Conservation (phyloP, 2,329 filamentous ascomycete species). For the Monilinia laxa region DNA sequence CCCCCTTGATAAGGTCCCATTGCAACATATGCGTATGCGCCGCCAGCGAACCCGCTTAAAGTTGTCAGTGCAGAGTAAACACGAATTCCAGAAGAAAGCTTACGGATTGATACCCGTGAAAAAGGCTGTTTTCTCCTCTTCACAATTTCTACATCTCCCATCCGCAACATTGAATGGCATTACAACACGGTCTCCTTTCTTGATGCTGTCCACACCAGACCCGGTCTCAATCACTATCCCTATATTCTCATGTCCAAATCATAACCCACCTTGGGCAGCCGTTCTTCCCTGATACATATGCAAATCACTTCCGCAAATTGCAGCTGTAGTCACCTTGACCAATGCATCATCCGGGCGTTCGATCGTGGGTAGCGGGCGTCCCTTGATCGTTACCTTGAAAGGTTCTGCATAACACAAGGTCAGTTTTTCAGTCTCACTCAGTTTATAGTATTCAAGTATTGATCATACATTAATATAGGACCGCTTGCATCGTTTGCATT, state of each 20-base stretch:
- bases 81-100: not conserved
- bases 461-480: constrained; percentile 21
- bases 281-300: constrained; percentile 67
- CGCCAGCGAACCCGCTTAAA: constrained; percentile 53
- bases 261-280: constrained; percentile 59
- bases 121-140: constrained; percentile 71
- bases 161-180: constrained; percentile 81
- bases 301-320: constrained; percentile 35
- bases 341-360: constrained; percentile 49
- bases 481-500: constrained; percentile 20
- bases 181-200: constrained; percentile 75
- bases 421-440: not conserved
- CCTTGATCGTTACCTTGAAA: constrained; percentile 56
- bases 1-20: constrained; percentile 64
- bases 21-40: constrained; percentile 61
- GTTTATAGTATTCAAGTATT: not conserved
- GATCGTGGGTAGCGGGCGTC: constrained; percentile 57
- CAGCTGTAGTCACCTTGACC: constrained; percentile 47
- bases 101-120: constrained; percentile 65
- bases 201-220: constrained; percentile 63
- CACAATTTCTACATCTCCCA: constrained; percentile 82
- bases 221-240: constrained; percentile 71
- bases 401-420: constrained; percentile 26
- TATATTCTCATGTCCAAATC: constrained; percentile 81
- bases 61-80: not conserved